These are phyloP conservation scores for Cladosporium austrohemisphaericum DNA, from an alignment of 2,329 filamentous ascomycete genomes.

Conservation along the genomic window DNA sequence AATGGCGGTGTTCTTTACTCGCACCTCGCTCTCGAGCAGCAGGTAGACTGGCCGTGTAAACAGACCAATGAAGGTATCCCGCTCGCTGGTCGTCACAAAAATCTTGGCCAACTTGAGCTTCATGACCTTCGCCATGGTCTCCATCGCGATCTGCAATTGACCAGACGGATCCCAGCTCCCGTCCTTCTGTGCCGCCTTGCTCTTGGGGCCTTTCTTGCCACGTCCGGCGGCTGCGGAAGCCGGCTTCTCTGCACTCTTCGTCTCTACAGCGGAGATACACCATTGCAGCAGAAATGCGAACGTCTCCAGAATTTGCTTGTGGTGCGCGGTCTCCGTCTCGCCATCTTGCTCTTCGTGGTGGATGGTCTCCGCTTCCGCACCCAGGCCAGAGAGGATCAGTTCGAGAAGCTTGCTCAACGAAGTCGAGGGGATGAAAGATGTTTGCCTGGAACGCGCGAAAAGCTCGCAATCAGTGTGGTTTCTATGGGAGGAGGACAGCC, in stretches of 20 bases:
- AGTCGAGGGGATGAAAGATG: slow-evolving; percentile 72
- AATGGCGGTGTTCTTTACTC: slow-evolving; percentile 82
- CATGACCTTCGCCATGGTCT: slow-evolving; percentile 93
- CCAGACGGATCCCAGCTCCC: slow-evolving; percentile 81
- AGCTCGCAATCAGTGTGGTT: slow-evolving; percentile 55
- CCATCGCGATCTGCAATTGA: slow-evolving; percentile 83
- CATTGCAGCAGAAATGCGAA: slow-evolving; percentile 93
- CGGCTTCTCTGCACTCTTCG: slow-evolving; percentile 80
- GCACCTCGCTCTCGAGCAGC: slow-evolving; percentile 87
- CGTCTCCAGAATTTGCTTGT: slow-evolving; percentile 88
- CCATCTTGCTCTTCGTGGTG: slow-evolving; percentile 88
- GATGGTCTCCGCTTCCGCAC: slow-evolving; percentile 76
- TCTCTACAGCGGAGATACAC: slow-evolving; percentile 91
- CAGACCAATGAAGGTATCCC: slow-evolving; percentile 88
- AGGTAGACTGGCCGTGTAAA: slow-evolving; percentile 92
- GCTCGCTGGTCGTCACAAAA: slow-evolving; percentile 92
- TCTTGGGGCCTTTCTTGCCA: slow-evolving; percentile 70
- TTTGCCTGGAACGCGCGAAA: slow-evolving; percentile 68
- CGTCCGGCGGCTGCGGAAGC: slow-evolving; percentile 66
- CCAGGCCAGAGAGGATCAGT: slow-evolving; percentile 74
- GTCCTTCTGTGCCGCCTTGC: slow-evolving; percentile 63
- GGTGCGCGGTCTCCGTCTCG: slow-evolving; percentile 59
- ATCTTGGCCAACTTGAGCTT: slow-evolving; percentile 89
- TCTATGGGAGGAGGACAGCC: slow-evolving; percentile 27
- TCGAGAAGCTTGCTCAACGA: slow-evolving; percentile 85